Base-by-base conservation (phyloP, 192 early-diverging fungal genomes). In the Coemansia sp. region DNA sequence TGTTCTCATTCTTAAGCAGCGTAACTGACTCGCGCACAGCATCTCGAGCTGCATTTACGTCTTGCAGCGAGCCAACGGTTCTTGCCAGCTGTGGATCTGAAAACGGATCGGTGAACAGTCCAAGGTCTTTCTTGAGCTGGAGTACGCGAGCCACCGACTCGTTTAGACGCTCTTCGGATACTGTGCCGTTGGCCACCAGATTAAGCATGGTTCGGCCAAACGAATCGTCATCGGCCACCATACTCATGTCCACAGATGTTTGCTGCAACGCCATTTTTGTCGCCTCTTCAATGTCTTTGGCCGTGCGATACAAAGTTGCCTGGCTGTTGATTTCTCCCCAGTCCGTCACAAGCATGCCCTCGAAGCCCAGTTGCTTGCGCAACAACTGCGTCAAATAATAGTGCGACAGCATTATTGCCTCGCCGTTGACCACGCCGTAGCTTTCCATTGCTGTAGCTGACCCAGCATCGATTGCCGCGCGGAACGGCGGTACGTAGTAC, bases 111-210 rank as follows among this genome's bases (percentile, higher is more conserved):
- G 81, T 75, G 49, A 88, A 84, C 9, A 88, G 56, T 0, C 87
- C 87, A 4, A 88, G 57, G 63, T 88, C 87, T 66, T 88, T 88
- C 66, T 88, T 88, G 21, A 87, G 69, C 67, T 88, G 87, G 51
- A 88, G 62, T 2, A 88, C 56, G 48, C 83, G 78, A 2, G 70
- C 84, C 9, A 75, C 86, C 5, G 84, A 84, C 24, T 83, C 79
- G 11, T 86, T 79, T 7, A 87, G 52, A 4, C 86, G 63, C 2
- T 41, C 8, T n/a, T 71, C 75, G 0, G 74, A 22, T 6, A 88
- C 45, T 8, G 19, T n/a, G 5, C 74, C 76, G 32, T 56, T 62
- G 1, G 67, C 38, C 0, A 88, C 85, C 0, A 88, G 71, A 0
- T 59, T 57, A 27, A 69, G 22, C 5, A 75, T 58, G 21, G 72